Conservation (phyloP, 176 grass and related monocot genomes). For the Eleusine coracana region DNA sequence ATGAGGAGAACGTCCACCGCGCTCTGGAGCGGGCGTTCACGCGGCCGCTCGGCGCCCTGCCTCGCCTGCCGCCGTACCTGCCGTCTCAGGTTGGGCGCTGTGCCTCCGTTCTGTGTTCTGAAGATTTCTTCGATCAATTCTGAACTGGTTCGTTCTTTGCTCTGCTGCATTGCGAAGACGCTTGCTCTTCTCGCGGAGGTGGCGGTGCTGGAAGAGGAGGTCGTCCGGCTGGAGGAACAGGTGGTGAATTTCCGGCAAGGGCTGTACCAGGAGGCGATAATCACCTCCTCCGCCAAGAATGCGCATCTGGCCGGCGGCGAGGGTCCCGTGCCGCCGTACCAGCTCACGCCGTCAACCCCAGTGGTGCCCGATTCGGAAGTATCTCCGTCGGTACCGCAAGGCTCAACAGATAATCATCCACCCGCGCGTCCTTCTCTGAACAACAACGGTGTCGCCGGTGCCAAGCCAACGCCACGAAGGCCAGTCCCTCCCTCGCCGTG, state of each 20-base stretch:
- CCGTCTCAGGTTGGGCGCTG: constrained; percentile 68
- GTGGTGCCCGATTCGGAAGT: constrained; percentile 28
- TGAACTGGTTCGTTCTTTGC: constrained; percentile 22
- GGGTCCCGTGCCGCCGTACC: constrained; percentile 27
- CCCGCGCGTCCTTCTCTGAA: constrained; percentile 37
- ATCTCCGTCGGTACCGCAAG: not conserved
- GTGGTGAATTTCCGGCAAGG: constrained; percentile 96
- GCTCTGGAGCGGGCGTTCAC: constrained; percentile 95
- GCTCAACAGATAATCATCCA: constrained; percentile 39
- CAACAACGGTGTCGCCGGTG: constrained; percentile 39
- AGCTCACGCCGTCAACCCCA: constrained; percentile 39
- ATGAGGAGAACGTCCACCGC: constrained; percentile 98
- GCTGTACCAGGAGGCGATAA: constrained; percentile 90
- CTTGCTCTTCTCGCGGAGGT: constrained; percentile 94
- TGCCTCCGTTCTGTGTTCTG: not conserved
- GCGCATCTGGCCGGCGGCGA: constrained; percentile 28
- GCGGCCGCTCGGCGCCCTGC: constrained; percentile 86
- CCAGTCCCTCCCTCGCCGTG: not conserved
- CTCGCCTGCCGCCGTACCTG: constrained; percentile 93
- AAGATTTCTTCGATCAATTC: not conserved
- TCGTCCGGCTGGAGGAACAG: constrained; percentile 92
- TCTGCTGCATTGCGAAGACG: constrained; percentile 57
- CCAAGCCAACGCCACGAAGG: constrained; percentile 52
- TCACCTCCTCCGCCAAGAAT: constrained; percentile 63
- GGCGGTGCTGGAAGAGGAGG: constrained; percentile 95